These are phyloP conservation scores for Teratosphaeria destructans DNA, from an alignment of 2,329 filamentous ascomycete species.

Conservation along the genomic window DNA sequence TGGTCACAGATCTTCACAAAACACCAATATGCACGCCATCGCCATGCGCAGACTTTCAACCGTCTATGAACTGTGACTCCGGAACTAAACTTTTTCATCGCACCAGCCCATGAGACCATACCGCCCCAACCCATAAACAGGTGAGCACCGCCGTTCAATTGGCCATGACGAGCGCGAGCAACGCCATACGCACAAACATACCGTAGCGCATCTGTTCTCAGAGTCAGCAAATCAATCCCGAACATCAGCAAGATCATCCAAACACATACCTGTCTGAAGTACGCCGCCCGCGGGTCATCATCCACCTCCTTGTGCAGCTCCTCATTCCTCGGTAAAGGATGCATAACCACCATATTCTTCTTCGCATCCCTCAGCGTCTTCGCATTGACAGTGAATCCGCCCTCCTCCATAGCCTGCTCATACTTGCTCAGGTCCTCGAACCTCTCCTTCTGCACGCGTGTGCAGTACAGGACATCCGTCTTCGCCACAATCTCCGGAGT, in stretches of 20 bases:
- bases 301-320: conserved; percentile 95
- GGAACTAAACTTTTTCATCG: neutral
- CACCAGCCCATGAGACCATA: neutral
- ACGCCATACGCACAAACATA: conserved; percentile 93
- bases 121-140: neutral
- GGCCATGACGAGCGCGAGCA: conserved; percentile 81
- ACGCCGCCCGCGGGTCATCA: conserved; percentile 91
- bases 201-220: conserved; percentile 79
- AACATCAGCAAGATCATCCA: neutral
- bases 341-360: conserved; percentile 86
- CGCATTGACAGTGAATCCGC: conserved; percentile 72
- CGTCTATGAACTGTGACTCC: neutral
- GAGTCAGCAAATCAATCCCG: conserved; percentile 32
- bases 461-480: conserved; percentile 93
- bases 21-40: neutral
- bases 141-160: neutral
- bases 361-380: conserved; percentile 83
- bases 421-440: conserved; percentile 75
- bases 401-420: conserved; percentile 71
- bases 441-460: conserved; percentile 89
- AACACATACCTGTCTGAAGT: conserved; percentile 90
- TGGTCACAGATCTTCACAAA: neutral
- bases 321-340: conserved; percentile 84
- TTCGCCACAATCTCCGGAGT: conserved; percentile 77
- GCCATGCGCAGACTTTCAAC: neutral